Conservation (phyloP, 305 asterid species). For the Fraxinus platypoda region DNA sequence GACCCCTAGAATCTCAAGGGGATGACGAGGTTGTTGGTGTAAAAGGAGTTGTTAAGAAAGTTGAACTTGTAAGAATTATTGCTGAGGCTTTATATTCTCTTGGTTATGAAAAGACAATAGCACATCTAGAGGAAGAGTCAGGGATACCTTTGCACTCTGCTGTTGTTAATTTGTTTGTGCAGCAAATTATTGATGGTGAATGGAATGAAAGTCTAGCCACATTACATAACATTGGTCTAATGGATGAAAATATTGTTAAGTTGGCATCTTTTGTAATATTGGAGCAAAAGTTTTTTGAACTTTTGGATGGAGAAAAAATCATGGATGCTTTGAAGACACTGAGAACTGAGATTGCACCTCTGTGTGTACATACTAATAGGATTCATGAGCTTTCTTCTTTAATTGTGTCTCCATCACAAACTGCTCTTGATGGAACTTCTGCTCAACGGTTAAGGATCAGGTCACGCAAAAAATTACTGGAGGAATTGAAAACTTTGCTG, state of each 20-base stretch:
- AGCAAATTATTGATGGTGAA: conserved; percentile 33
- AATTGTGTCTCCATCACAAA: conserved; percentile 27
- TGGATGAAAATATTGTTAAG: conserved; percentile 26
- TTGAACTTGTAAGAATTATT: conserved; percentile 37
- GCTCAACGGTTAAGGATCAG: conserved; percentile 8
- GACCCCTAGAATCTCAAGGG: conserved; percentile 25
- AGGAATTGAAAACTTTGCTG: conserved; percentile 26
- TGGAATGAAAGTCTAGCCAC: conserved; percentile 38
- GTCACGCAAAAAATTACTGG: conserved; percentile 27
- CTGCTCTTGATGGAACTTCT: conserved; percentile 1
- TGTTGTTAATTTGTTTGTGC: conserved; percentile 24
- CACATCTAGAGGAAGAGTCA: conserved; percentile 36
- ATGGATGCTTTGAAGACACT: conserved; percentile 35
- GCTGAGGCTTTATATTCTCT: conserved; percentile 37
- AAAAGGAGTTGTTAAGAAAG: conserved; percentile 39
- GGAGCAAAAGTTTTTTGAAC: conserved; percentile 38
- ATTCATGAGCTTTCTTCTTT: conserved; percentile 31
- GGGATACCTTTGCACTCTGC: conserved; percentile 32
- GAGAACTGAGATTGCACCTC: conserved; percentile 35
- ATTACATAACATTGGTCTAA: conserved; percentile 27
- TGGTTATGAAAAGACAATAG: conserved; percentile 37
- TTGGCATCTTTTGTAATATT: conserved; percentile 33
- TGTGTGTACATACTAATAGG: conserved; percentile 24
- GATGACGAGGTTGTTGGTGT: conserved; percentile 36
- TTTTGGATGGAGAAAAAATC: conserved; percentile 22